These are phyloP conservation scores for Trypanosoma caninum DNA, from an alignment of 208 protist species.

Conservation along the genomic window DNA sequence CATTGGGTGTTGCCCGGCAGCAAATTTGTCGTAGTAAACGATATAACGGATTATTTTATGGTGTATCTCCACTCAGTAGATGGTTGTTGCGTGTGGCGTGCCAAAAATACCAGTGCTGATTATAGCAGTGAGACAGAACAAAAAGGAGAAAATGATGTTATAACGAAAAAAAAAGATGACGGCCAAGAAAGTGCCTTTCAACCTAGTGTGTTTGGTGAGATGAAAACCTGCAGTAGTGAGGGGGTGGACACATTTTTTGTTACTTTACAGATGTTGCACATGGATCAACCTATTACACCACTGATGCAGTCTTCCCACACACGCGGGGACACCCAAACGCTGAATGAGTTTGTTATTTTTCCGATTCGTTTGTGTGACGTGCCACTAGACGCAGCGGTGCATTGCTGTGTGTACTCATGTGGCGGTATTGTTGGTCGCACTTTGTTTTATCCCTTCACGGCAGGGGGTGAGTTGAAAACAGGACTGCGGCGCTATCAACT, in stretches of 20 bases:
- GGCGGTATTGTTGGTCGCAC: constrained; percentile 19
- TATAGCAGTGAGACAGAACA: not conserved
- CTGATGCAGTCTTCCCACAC: constrained; percentile 42
- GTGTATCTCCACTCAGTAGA: constrained; percentile 16
- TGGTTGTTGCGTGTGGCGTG: not conserved
- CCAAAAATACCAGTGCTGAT: not conserved
- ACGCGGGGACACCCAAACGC: not conserved
- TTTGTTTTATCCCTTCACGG: constrained; percentile 37
- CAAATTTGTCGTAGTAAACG: constrained; percentile 34
- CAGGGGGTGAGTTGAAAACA: constrained; percentile 46
- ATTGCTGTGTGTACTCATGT: constrained; percentile 39
- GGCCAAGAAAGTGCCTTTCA: not conserved
- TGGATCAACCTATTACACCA: constrained; percentile 54
- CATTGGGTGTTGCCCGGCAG: constrained; percentile 19
- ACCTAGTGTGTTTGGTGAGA: no score
- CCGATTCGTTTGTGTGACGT: constrained; percentile 82
- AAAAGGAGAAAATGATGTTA: constrained; percentile 7
- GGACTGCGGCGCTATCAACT: constrained; percentile 36
- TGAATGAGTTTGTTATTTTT: constrained; percentile 56
- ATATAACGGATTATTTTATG: constrained; percentile 26
- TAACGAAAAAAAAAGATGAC: not conserved
- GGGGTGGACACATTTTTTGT: constrained; percentile 25
- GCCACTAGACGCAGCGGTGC: constrained; percentile 70
- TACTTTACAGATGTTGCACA: constrained; percentile 54
- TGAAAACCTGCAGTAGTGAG: no score